Evolutionary conservation across 2,329 filamentous ascomycete genomes (phyloP).

Genomic region (Fusarium sp.): DNA sequence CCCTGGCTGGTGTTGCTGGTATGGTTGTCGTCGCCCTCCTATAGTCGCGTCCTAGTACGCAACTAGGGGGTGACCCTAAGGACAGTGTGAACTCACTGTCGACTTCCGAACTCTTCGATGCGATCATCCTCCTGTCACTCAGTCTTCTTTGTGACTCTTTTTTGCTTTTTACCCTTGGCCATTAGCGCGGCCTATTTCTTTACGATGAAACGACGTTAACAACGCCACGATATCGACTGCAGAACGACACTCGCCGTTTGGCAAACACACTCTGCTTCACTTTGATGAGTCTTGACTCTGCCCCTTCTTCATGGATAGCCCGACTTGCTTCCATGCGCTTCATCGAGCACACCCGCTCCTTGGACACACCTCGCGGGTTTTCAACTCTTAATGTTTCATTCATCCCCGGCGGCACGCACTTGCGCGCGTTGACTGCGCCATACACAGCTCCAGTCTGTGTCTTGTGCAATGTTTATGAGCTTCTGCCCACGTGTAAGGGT

Average conservation of each 20-base stretch:
- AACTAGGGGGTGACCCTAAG: not conserved
- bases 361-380: slow-evolving; percentile 28
- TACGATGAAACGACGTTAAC: slow-evolving; percentile 43
- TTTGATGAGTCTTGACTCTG: slow-evolving; percentile 41
- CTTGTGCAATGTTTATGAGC: slow-evolving; percentile 17
- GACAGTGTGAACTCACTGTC: slow-evolving; percentile 23
- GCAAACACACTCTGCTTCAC: slow-evolving; percentile 31
- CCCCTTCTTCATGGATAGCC: slow-evolving; percentile 37
- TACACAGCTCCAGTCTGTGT: slow-evolving; percentile 14
- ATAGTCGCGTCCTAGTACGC: slow-evolving; percentile 49
- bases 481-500: slow-evolving; percentile 25
- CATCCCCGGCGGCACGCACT: slow-evolving; percentile 33
- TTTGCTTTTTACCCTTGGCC: slow-evolving; percentile 26
- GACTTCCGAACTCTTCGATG: slow-evolving; percentile 30
- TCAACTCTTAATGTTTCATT: slow-evolving; percentile 39
- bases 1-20: slow-evolving; percentile 61
- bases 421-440: slow-evolving; percentile 46
- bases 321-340: slow-evolving; percentile 40
- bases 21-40: slow-evolving; percentile 63
- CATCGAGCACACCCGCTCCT: slow-evolving; percentile 39
- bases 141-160: slow-evolving; percentile 37
- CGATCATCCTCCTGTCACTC: slow-evolving; percentile 26
- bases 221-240: slow-evolving; percentile 38
- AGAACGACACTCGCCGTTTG: slow-evolving; percentile 33
- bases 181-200: slow-evolving; percentile 30